These are phyloP conservation scores for Umbelopsis vinacea DNA, from an alignment of 192 early-diverging fungal genomes.

Conservation along the genomic window DNA sequence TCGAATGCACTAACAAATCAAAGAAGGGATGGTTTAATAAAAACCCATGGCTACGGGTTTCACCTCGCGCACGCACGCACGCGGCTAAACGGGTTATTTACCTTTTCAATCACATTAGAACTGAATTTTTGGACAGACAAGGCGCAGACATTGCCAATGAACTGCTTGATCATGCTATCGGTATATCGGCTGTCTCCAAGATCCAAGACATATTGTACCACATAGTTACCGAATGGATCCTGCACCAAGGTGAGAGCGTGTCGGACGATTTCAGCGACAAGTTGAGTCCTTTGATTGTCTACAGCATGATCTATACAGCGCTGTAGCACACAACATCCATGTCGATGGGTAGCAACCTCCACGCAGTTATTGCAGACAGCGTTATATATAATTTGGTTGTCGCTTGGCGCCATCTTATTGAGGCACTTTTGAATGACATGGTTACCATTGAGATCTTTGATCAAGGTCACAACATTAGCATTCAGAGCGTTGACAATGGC, in stretches of 20 bases:
- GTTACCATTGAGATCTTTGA: constrained; percentile 92
- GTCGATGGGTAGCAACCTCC: constrained; percentile 86
- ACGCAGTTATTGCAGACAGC: constrained; percentile 76
- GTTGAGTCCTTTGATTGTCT: constrained; percentile 67
- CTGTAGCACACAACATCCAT: constrained; percentile 91
- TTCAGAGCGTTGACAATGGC: constrained; percentile 68
- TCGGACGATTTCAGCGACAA: constrained; percentile 75
- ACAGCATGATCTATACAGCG: constrained; percentile 86
- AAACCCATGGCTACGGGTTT: background rate
- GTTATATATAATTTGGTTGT: constrained; percentile 89
- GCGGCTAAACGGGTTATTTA: constrained; percentile 25
- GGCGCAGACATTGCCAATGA: constrained; percentile 72
- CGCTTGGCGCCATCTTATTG: constrained; percentile 66
- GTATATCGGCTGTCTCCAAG: constrained; percentile 67
- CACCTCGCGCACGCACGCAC: background rate
- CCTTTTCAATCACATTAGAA: constrained; percentile 93
- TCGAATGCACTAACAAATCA: constrained; percentile 73
- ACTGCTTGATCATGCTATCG: constrained; percentile 71
- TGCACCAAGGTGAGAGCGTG: constrained; percentile 79
- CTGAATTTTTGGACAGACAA: constrained; percentile 90
- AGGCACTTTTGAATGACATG: constrained; percentile 94
- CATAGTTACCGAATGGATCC: constrained; percentile 93
- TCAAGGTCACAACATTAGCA: constrained; percentile 73
- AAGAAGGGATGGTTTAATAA: no score
- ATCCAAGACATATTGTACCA: constrained; percentile 91